Percentiles rank a stretch among this genome's conserved stretches.
These are phyloP conservation scores for Clarireedia homoeocarpa DNA, from an alignment of 2,329 filamentous ascomycete species.

Conservation along the genomic window DNA sequence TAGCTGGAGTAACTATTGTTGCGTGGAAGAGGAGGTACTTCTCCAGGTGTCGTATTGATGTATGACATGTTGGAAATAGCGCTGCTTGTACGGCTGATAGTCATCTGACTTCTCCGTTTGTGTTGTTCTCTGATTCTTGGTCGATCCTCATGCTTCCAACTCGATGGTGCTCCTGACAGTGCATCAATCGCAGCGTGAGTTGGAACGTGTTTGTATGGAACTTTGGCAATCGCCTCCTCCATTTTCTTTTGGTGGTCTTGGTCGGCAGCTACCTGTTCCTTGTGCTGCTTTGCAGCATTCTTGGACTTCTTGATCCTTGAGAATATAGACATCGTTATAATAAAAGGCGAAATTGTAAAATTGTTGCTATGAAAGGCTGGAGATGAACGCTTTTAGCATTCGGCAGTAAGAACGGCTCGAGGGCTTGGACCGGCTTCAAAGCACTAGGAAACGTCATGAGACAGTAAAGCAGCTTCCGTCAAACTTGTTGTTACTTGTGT, in stretches of 20 bases:
- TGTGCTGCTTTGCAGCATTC: slow-evolving; percentile 48
- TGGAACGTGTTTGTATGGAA: slow-evolving; percentile 53
- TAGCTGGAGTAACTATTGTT: slow-evolving; percentile 22
- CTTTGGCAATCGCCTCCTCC: slow-evolving; percentile 19
- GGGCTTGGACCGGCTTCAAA: no score
- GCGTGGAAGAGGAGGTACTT: slow-evolving; percentile 16
- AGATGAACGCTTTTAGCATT: background rate
- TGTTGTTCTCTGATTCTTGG: slow-evolving; percentile 27
- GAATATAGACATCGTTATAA: slow-evolving; percentile 46
- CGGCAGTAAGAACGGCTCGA: no score
- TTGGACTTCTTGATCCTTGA: slow-evolving; percentile 44
- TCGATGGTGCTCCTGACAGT: slow-evolving; percentile 44
- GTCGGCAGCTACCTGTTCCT: slow-evolving; percentile 37
- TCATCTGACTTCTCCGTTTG: slow-evolving; percentile 25
- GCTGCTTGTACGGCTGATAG: slow-evolving; percentile 20
- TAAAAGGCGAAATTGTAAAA: background rate
- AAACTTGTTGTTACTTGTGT: no score
- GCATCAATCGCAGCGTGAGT: slow-evolving; percentile 54
- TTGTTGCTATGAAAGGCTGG: background rate
- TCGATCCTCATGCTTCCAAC: slow-evolving; percentile 37
- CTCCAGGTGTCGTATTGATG: slow-evolving; percentile 12
- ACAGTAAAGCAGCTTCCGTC: no score
- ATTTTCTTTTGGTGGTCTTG: slow-evolving; percentile 35
- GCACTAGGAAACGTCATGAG: no score
- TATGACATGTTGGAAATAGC: slow-evolving; percentile 18